These are phyloP conservation scores for Trichoderma sp. DNA, from an alignment of 2,329 filamentous ascomycete genomes.

Conservation along the genomic window DNA sequence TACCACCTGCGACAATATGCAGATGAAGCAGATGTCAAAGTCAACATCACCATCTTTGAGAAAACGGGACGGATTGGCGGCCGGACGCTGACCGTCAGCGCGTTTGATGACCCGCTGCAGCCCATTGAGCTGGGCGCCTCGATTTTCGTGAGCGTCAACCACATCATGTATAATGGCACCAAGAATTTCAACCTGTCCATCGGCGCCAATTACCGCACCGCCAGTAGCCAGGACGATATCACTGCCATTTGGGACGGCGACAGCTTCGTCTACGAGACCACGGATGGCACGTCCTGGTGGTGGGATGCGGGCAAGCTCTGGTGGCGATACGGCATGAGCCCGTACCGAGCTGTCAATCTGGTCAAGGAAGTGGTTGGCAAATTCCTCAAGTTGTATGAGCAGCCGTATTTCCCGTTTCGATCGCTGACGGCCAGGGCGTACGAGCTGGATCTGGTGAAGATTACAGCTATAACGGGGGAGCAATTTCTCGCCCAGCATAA, in stretches of 20 bases:
- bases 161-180: conserved; percentile 75
- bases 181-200: conserved; percentile 68
- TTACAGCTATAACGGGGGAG: conserved; percentile 71
- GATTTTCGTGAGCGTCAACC: conserved; percentile 85
- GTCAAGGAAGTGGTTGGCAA: conserved; percentile 70
- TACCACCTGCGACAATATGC: conserved; percentile 79
- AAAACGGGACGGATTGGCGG: conserved; percentile 77
- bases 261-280: conserved; percentile 68
- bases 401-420: conserved; percentile 79
- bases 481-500: conserved; percentile 69
- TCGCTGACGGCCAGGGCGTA: conserved; percentile 70
- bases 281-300: conserved; percentile 65
- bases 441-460: conserved; percentile 65
- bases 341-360: conserved; percentile 70
- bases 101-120: conserved; percentile 64
- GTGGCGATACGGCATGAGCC: conserved; percentile 83
- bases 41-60: conserved; percentile 90
- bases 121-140: conserved; percentile 87
- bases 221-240: conserved; percentile 52
- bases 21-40: conserved; percentile 54
- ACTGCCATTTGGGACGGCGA: conserved; percentile 85
- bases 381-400: conserved; percentile 79
- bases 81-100: conserved; percentile 80
- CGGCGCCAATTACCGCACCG: conserved; percentile 44
- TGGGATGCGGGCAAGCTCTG: conserved; percentile 78